Percentiles rank a stretch among this genome's conserved stretches.
Evolutionary conservation across 305 asterid species (phyloP).

Genomic region (Coffea humblotiana): DNA sequence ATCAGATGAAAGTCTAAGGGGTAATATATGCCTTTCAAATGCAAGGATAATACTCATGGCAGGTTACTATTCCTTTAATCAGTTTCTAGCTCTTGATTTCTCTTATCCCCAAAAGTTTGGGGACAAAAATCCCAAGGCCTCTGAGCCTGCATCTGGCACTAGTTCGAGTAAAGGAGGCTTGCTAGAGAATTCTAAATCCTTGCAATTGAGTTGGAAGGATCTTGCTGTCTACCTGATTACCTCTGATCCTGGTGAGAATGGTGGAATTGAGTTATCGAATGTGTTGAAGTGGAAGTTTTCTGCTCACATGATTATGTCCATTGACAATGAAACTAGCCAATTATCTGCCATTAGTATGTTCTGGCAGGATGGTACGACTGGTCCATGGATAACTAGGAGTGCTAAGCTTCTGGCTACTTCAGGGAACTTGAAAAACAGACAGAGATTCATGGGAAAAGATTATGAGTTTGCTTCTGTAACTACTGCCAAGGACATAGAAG

Average conservation of each 20-base stretch:
- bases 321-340: constrained; percentile 41
- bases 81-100: constrained; percentile 75
- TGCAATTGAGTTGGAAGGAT: constrained; percentile 61
- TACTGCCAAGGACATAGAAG: constrained; percentile 63
- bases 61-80: constrained; percentile 60
- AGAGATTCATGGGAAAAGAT: constrained; percentile 52
- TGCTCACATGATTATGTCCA: constrained; percentile 58
- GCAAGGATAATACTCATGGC: constrained; percentile 71
- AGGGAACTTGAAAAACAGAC: constrained; percentile 55
- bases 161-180: constrained; percentile 42
- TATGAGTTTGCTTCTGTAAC: constrained; percentile 79
- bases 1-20: constrained; percentile 43
- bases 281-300: constrained; percentile 43
- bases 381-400: constrained; percentile 80
- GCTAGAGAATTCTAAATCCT: constrained; percentile 49
- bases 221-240: constrained; percentile 54
- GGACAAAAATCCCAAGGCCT: constrained; percentile 41
- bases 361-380: constrained; percentile 81
- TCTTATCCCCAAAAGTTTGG: constrained; percentile 37
- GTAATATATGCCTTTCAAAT: constrained; percentile 62
- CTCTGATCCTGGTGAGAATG: constrained; percentile 40
- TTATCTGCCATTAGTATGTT: constrained; percentile 63
- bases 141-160: constrained; percentile 40
- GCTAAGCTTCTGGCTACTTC: constrained; percentile 80
- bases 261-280: constrained; percentile 36